These are phyloP conservation scores for Entomortierella parvispora DNA, from an alignment of 192 early-diverging fungal species.

Conservation along the genomic window DNA sequence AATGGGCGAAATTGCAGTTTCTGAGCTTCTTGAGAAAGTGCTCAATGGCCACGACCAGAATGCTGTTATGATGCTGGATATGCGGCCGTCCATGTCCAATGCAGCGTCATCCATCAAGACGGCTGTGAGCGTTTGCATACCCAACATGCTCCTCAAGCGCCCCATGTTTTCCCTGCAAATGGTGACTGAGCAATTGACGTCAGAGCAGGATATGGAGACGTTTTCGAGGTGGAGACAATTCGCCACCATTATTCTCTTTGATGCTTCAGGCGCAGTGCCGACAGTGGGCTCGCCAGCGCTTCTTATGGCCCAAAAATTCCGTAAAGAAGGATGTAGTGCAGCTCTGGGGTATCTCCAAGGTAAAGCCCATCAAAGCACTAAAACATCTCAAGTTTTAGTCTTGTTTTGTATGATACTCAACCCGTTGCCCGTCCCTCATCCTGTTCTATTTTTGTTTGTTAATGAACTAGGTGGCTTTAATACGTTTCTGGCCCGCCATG, in stretches of 20 bases:
- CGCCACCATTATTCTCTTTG: conserved; percentile 75
- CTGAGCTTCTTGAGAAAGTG: conserved; percentile 22
- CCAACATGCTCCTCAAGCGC: conserved; percentile 79
- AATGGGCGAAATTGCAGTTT: conserved; percentile 13
- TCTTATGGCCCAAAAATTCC: conserved; percentile 70
- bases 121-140: conserved; percentile 75
- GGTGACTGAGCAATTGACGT: conserved; percentile 65
- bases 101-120: conserved; percentile 58
- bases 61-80: conserved; percentile 71
- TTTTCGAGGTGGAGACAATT: conserved; percentile 64
- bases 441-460: conserved; percentile 7
- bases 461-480: conserved; percentile 59
- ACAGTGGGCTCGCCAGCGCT: conserved; percentile 61
- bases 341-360: conserved; percentile 58
- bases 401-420: too few relatives aligned
- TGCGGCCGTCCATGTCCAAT: conserved; percentile 72
- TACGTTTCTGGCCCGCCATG: conserved; percentile 37
- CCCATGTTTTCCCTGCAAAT: conserved; percentile 70
- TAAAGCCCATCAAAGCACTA: conserved; percentile 20
- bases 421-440: neutral
- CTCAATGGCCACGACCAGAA: conserved; percentile 19
- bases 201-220: conserved; percentile 58
- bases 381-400: neutral
- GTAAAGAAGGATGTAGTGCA: conserved; percentile 59
- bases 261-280: conserved; percentile 61